Evolutionary conservation across 2,329 filamentous ascomycete genomes (phyloP), one percentile per base, ranked within the genome.

Genomic region (Colletotrichum shisoi): DNA sequence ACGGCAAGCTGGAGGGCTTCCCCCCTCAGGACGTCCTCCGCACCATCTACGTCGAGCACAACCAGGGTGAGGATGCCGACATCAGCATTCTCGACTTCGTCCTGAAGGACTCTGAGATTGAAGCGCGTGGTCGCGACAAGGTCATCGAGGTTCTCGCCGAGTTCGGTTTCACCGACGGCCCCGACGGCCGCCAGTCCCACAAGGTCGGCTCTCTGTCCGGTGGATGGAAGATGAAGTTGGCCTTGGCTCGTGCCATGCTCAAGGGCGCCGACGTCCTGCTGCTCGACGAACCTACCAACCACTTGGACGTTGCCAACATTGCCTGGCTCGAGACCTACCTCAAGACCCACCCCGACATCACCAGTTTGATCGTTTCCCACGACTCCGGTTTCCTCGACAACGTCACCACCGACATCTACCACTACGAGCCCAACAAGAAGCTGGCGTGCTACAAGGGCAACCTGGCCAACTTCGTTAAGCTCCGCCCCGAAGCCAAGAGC

Each of bases 211-310:
- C 94, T 21, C 82, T 99, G 42, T 98, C 95, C 49, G 95, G 95
- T 81, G 95, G 95, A 77, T 99, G 95, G 95, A 98, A 98, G 87
- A 99, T 99, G 95, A 99, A 99, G 88, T 83, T 99, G 69, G 95
- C 95, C 71, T 82, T 99, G 78, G 95, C 95, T 59, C 89, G 95
- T 74, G 95, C 95, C 71, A 98, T 99, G 94, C 86, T 99, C 74
- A 92, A 95, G 85, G 91, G 90, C 76, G 94, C 95, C n/a, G 95
- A 99, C 77, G 94, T 99, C 57, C 86, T 99, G 66, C 85, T 99
- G 58, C 88, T 99, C 65, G 95, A 99, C 85, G 95, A 99, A 87
- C 95, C 95, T 79, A 99, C 95, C 74, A 99, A 99, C 84, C 95
- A 99, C 81, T 84, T 99, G 77, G 95, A 99, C 78, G 94, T 98